Percentiles rank a stretch among this genome's conserved stretches.
Conservation (phyloP, 1,284 basidiomycete genomes). For the Cerioporus squamosus region DNA sequence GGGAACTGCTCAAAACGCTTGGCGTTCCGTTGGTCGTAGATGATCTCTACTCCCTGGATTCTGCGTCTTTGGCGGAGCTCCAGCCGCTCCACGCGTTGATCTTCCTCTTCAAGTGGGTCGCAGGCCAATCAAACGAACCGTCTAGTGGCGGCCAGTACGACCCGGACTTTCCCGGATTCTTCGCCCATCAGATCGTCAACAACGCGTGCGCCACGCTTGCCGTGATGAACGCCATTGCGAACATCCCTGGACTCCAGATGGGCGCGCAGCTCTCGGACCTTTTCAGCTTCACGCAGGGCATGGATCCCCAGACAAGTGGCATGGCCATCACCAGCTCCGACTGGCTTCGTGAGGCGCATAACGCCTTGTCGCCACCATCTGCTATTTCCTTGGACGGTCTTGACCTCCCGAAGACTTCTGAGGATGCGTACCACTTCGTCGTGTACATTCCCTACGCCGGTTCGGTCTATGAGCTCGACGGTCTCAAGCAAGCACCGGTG, state of each 20-base stretch:
- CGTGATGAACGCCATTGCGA: slow-evolving; percentile 91
- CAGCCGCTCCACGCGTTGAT: slow-evolving; percentile 87
- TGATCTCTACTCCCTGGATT: slow-evolving; percentile 87
- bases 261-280: slow-evolving; percentile 79
- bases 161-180: slow-evolving; percentile 81
- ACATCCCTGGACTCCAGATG: slow-evolving; percentile 73
- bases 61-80: slow-evolving; percentile 68
- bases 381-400: slow-evolving; percentile 81
- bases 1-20: slow-evolving; percentile 74
- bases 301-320: slow-evolving; percentile 87
- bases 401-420: slow-evolving; percentile 68
- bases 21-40: slow-evolving; percentile 81
- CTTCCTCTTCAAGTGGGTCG: slow-evolving; percentile 93
- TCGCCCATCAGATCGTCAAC: slow-evolving; percentile 92
- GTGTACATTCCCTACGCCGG: slow-evolving; percentile 87
- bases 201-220: slow-evolving; percentile 94
- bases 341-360: slow-evolving; percentile 85
- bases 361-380: slow-evolving; percentile 87
- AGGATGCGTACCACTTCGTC: slow-evolving; percentile 94
- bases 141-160: slow-evolving; percentile 62
- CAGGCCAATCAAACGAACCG: slow-evolving; percentile 47
- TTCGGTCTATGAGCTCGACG: slow-evolving; percentile 89
- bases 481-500: slow-evolving; percentile 79
- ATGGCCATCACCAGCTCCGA: slow-evolving; percentile 87
- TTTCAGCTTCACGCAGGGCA: slow-evolving; percentile 77